A percentile compares a stretch with the other conserved stretches of the same genome.
Conservation (phyloP, 345 rosid species). For the Acer campestre region DNA sequence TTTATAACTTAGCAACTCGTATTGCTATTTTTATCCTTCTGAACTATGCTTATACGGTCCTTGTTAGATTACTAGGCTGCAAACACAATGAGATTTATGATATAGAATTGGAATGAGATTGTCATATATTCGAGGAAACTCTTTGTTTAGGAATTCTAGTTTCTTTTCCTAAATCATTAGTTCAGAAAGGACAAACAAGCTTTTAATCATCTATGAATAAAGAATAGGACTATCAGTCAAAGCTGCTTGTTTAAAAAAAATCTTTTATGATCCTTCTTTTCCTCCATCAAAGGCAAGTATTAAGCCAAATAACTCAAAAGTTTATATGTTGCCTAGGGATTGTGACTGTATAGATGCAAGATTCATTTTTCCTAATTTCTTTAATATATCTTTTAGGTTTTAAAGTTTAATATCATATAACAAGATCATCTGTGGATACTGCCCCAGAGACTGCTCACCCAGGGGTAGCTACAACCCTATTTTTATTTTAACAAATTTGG, state of each 20-base stretch:
- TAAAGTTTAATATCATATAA: too few species aligned
- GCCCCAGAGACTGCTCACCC: background rate
- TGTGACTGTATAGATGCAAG: conserved; percentile 2
- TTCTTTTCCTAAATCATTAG: background rate
- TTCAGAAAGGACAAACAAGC: too few species aligned
- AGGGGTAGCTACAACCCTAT: background rate
- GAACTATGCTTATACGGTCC: background rate
- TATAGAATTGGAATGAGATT: background rate
- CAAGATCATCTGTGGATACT: background rate
- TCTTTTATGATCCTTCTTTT: background rate
- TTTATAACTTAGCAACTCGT: background rate
- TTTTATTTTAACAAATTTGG: conserved; percentile 1
- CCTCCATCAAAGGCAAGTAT: background rate
- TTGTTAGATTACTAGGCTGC: background rate
- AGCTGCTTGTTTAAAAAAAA: conserved; percentile 13
- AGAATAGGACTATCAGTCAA: too few species aligned
- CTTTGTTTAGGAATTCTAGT: background rate
- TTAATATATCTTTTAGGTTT: background rate
- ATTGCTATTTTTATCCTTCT: background rate
- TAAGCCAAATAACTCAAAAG: background rate
- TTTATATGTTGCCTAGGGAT: background rate
- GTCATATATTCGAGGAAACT: background rate
- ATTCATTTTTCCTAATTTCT: background rate
- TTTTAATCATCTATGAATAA: too few species aligned
- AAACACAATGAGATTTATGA: background rate